phyloP scores from a whole-genome alignment of 208 protist species.

The Leishmania tarentolae region DNA sequence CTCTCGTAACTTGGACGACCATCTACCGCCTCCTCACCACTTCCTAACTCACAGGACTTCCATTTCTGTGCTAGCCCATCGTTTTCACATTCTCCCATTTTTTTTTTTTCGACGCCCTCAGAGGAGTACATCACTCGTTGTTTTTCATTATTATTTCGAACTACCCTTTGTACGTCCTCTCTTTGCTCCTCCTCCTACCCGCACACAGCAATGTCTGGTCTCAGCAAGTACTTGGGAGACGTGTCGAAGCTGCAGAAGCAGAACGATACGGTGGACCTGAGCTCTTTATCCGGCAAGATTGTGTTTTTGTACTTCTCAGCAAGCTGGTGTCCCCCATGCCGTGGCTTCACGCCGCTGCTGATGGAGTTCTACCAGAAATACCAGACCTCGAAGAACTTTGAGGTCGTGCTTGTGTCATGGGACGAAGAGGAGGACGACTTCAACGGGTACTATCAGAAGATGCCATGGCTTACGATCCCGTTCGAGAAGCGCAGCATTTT shows the following conservation, averaged over 20 bases:
- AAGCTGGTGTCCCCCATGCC: constrained; percentile 94
- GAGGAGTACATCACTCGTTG: neutral
- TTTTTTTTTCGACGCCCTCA: neutral
- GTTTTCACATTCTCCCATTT: neutral
- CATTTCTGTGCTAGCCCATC: neutral
- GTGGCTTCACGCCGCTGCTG: constrained; percentile 88
- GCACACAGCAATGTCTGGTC: constrained; percentile 13
- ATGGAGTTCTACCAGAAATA: constrained; percentile 82
- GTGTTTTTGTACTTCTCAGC: constrained; percentile 93
- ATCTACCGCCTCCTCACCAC: neutral
- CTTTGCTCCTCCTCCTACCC: neutral
- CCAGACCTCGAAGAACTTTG: constrained; percentile 80
- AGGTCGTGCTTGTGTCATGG: constrained; percentile 76
- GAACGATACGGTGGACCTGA: constrained; percentile 9
- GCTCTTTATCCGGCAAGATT: constrained; percentile 47
- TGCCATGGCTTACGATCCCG: constrained; percentile 80
- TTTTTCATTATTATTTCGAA: neutral
- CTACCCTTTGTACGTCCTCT: neutral
- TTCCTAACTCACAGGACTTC: neutral
- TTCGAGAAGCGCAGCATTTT: constrained; percentile 43
- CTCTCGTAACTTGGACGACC: neutral
- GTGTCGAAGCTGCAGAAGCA: constrained; percentile 14
- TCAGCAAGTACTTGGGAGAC: constrained; percentile 11
- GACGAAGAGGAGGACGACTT: constrained; percentile 82
- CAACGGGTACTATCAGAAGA: constrained; percentile 74